phyloP scores from a whole-genome alignment of 768 basidiomycete species.

The Sarcomyxa edulis region DNA sequence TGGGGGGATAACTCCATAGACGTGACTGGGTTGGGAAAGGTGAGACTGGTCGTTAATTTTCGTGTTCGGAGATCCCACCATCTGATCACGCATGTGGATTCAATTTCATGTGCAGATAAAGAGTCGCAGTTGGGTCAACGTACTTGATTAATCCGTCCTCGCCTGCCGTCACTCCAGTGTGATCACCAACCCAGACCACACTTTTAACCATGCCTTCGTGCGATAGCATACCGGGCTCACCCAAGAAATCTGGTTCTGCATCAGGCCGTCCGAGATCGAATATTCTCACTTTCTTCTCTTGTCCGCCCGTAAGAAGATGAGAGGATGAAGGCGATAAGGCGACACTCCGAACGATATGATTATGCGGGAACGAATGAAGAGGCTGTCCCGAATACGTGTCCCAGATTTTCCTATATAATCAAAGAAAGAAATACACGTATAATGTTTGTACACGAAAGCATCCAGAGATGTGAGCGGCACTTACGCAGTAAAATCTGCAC shows the following conservation, averaged over 20 bases:
- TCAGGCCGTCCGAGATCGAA: slow-evolving; percentile 88
- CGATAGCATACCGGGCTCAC: slow-evolving; percentile 52
- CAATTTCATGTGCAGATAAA: background rate
- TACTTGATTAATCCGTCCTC: slow-evolving; percentile 93
- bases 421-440: slow-evolving; percentile 5
- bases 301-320: slow-evolving; percentile 84
- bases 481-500: slow-evolving; percentile 97
- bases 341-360: slow-evolving; percentile 96
- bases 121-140: slow-evolving; percentile 11
- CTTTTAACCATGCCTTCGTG: slow-evolving; percentile 92
- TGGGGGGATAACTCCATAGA: slow-evolving; percentile 89
- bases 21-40: slow-evolving; percentile 76
- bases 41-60: slow-evolving; percentile 61
- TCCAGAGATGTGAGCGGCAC: slow-evolving; percentile 18
- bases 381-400: slow-evolving; percentile 86
- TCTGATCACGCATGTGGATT: slow-evolving; percentile 30
- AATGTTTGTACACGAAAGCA: background rate
- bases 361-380: slow-evolving; percentile 95
- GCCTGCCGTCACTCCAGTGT: slow-evolving; percentile 82
- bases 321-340: slow-evolving; percentile 70
- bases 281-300: slow-evolving; percentile 96
- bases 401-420: slow-evolving; percentile 83
- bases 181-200: slow-evolving; percentile 89
- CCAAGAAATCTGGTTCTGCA: slow-evolving; percentile 79
- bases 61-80: slow-evolving; percentile 96